Conservation (phyloP, 192 early-diverging fungal genomes). For the Oehlia diaphana region DNA sequence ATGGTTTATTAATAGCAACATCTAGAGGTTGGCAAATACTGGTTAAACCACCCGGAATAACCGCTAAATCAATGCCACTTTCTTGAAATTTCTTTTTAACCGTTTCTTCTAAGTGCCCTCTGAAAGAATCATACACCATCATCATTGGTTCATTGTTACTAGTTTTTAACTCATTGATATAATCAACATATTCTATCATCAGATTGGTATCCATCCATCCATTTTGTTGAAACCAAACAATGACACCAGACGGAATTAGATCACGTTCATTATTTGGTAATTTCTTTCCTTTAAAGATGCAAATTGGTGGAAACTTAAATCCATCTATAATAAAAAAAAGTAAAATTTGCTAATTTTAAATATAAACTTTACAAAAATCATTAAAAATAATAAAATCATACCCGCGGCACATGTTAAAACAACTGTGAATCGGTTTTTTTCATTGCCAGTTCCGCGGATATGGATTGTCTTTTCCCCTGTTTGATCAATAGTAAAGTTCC, state of each 20-base stretch:
- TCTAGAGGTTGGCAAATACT: slow-evolving; percentile 20
- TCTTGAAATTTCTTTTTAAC: not conserved
- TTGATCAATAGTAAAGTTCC: not conserved
- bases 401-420: not conserved
- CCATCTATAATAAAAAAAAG: not conserved
- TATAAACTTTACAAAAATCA: too few species aligned
- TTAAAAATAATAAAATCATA: too few species aligned
- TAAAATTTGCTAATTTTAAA: too few species aligned
- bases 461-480: not conserved
- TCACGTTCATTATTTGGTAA: too few species aligned
- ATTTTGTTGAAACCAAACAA: slow-evolving; percentile 13
- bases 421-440: slow-evolving; percentile 3
- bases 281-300: not conserved
- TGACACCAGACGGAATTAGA: not conserved
- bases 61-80: not conserved
- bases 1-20: slow-evolving; percentile 10
- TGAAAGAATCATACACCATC: not conserved
- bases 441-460: not conserved
- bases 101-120: not conserved
- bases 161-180: too few species aligned
- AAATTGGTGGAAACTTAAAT: not conserved
- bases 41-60: slow-evolving; percentile 16
- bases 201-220: not conserved
- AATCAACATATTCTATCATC: not conserved
- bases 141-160: too few species aligned